Evolutionary conservation across 345 rosid species (phyloP).

Genomic region (Eucalyptus cloeziana): DNA sequence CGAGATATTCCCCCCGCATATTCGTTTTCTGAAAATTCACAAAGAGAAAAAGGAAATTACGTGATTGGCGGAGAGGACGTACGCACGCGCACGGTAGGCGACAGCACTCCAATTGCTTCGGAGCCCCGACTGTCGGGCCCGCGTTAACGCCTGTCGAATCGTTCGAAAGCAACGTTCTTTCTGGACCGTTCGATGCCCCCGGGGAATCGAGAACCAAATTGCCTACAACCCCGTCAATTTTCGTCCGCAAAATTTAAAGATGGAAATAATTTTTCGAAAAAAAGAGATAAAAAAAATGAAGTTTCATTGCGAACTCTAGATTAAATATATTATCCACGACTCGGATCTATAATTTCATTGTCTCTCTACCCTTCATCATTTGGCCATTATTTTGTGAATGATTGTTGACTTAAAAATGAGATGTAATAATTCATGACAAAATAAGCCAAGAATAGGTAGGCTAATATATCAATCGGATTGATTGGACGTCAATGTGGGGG

Average conservation of each 20-base stretch:
- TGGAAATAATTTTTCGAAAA: not conserved
- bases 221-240: not conserved
- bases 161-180: not conserved
- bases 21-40: not conserved
- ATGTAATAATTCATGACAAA: not conserved
- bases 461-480: accelerated
- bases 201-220: not conserved
- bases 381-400: not conserved
- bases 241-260: not conserved
- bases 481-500: not conserved
- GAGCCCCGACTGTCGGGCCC: not conserved
- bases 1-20: not conserved
- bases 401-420: not conserved
- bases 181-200: not conserved
- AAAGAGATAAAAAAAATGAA: not conserved
- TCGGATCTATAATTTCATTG: not conserved
- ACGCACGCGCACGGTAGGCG: not conserved
- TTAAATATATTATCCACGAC: not conserved
- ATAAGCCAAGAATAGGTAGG: not conserved
- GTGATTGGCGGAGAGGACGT: not conserved
- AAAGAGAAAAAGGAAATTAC: not conserved
- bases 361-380: not conserved
- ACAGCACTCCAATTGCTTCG: not conserved
- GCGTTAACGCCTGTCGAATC: not conserved
- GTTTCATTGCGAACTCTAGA: not conserved